These are phyloP conservation scores for Fusarium pseudograminearum DNA, from an alignment of 2,329 filamentous ascomycete species.

Conservation along the genomic window DNA sequence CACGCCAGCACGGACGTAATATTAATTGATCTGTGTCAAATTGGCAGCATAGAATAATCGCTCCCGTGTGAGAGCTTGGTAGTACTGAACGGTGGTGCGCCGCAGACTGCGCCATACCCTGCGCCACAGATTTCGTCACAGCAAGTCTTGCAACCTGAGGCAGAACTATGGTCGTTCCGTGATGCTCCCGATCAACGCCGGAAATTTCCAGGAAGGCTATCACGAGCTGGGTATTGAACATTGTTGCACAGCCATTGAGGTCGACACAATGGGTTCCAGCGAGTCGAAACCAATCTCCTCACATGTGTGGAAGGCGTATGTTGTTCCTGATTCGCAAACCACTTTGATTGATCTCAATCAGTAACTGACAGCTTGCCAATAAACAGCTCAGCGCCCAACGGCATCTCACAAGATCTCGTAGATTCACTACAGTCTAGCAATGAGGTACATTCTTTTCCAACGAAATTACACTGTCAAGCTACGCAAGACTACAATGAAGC, in stretches of 20 bases:
- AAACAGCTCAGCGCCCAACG: slow-evolving; percentile 60
- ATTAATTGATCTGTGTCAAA: slow-evolving; percentile 7
- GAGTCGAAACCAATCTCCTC: slow-evolving; percentile 64
- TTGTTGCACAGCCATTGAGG: slow-evolving; percentile 53
- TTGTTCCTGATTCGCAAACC: slow-evolving; percentile 24
- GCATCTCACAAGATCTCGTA: slow-evolving; percentile 82
- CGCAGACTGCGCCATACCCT: not conserved
- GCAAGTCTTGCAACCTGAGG: slow-evolving; percentile 48
- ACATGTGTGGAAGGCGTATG: slow-evolving; percentile 69
- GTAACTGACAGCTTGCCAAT: slow-evolving; percentile 45
- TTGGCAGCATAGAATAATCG: not conserved
- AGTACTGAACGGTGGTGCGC: slow-evolving; percentile 16
- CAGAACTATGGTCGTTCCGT: slow-evolving; percentile 47
- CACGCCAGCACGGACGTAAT: slow-evolving; percentile 14
- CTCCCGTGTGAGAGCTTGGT: slow-evolving; percentile 7
- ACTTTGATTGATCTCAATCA: slow-evolving; percentile 1
- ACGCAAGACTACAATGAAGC: slow-evolving; percentile 5
- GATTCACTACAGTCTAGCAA: slow-evolving; percentile 85
- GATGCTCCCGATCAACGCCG: slow-evolving; percentile 52
- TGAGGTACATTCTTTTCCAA: slow-evolving; percentile 71
- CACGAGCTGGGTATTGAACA: slow-evolving; percentile 48
- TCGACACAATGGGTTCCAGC: slow-evolving; percentile 67
- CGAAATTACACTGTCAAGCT: not conserved
- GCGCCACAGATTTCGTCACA: not conserved
- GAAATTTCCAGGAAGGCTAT: slow-evolving; percentile 52